Evolutionary conservation across 2,329 filamentous ascomycete species (phyloP), one percentile per base, ranked within the genome.

Genomic region (Penicillium sp.): DNA sequence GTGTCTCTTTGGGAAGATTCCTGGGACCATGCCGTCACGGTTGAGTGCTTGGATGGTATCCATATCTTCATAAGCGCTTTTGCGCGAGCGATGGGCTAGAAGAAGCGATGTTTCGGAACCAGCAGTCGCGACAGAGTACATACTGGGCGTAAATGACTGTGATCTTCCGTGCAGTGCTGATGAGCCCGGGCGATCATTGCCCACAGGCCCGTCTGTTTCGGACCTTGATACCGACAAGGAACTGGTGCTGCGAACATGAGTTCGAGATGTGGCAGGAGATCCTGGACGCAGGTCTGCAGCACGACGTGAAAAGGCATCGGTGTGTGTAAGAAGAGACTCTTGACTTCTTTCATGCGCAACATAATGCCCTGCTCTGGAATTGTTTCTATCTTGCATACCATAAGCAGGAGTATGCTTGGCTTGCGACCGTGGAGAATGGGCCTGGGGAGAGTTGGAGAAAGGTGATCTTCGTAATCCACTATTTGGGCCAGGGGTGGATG

Each of bases 71-170:
- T 77, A 79, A n/a, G 75, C 70, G 52, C 75, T 78, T 50, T 73
- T 77, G 23, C 70, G 66, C 29, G 73, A 67, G 44, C 76, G 65
- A 52, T 75, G 73, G 7, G 74, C 74, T 49, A 79, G 65, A 18
- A 79, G 62, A 14, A 78, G 68, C n/a, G 77, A 77, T 2, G 75
- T 76, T 52, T 76, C 73, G 0, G 76, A 79, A 20, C 74, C 72
- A 9, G 70, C 74, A 45, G 73, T 77, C 14, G 73, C 75, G 43
- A 80, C 59, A 0, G 77, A 79, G 54, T 79, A 79, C 51, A 79
- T 67, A 51, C 77, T 79, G 5, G 76, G 75, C 4, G 73, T 70
- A 47, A 73, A 74, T 26, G 76, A 77, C 47, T 70, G 70, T 5
- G 74, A 70, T 51, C 68, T 65, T 51, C 61, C 58, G 54, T 77